Base-by-base conservation (phyloP, 2,329 filamentous ascomycete species). In the Graphilbum sp. region DNA sequence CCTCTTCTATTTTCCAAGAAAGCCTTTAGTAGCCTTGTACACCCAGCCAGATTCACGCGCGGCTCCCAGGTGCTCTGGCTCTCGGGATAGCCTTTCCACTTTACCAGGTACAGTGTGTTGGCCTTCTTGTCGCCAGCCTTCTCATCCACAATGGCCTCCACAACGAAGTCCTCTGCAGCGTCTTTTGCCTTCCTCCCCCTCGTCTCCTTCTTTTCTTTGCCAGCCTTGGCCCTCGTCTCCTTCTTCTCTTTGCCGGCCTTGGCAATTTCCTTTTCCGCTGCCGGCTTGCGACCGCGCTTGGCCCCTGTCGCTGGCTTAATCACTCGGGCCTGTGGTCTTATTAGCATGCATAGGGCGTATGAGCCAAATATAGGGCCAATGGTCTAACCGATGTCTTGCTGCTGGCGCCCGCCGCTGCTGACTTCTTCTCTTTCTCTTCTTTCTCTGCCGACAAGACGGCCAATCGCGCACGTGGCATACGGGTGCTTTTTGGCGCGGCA, bases 41-140 rank as follows among this genome's bases (percentile, higher is more conserved):
- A n/a, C n/a, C n/a, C n/a, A n/a, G n/a, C n/a, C n/a, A n/a, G n/a
- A n/a, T n/a, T n/a, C n/a, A n/a, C n/a, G n/a, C n/a, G n/a, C n/a
- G 65, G 65, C 53, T 72, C 69, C 70, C 69, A 74, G 0, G 67
- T 71, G 41, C 63, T 69, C 1, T 65, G 49, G 16, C 54, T 50
- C 1, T 46, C 43, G 0, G 54, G 36, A 38, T 58, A 72, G 0
- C 63, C 64, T 45, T 62, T 60, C 70, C 69, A 74, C 49, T 72
- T 69, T 38, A 75, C 59, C 4, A 55, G 43, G 48, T 66, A 74
- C 47, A 60, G 50, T 43, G 59, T 53, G 41, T 57, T 49, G 42
- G 54, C 52, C 1, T 56, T 59, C 5, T 51, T 48, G 7, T 47
- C 47, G 31, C 64, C 57, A 29, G 65, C 52, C 5, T 47, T 51